phyloP scores from a whole-genome alignment of 1,284 basidiomycete species.

The Thecaphora frezii region DNA sequence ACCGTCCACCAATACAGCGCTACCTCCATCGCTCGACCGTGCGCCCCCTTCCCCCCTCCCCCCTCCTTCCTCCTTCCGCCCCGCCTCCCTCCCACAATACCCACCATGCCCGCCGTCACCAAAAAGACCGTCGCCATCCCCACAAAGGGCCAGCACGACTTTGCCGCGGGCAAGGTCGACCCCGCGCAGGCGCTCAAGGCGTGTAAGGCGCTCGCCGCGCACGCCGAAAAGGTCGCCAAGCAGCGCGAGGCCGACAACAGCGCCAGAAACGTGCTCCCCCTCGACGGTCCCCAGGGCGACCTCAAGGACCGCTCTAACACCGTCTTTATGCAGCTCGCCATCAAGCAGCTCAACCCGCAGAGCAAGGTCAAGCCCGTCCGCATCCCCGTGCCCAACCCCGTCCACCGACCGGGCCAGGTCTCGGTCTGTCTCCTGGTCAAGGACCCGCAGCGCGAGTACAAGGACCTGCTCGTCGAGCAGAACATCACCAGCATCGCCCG shows the following conservation, averaged over 20 bases:
- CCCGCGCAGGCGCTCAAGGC: conserved; percentile 46
- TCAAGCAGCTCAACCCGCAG: conserved; percentile 38
- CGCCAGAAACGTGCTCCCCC: conserved; percentile 26
- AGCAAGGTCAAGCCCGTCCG: conserved; percentile 50
- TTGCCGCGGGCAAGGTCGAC: conserved; percentile 32
- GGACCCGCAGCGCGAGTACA: conserved; percentile 93
- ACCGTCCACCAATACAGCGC: no score
- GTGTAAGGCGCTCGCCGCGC: conserved; percentile 44
- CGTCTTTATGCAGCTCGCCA: conserved; percentile 46
- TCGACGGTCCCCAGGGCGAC: conserved; percentile 32
- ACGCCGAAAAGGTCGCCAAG: conserved; percentile 14
- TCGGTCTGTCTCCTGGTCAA: conserved; percentile 88
- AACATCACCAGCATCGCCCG: conserved; percentile 84
- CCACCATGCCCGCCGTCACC: conserved; percentile 1
- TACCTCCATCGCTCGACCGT: no score
- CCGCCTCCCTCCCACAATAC: conserved; percentile 7
- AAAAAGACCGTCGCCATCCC: conserved; percentile 20
- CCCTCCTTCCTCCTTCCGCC: no score
- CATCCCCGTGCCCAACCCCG: conserved; percentile 65
- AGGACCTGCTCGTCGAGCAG: conserved; percentile 78
- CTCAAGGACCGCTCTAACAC: conserved; percentile 36
- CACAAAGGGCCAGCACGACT: conserved; percentile 12
- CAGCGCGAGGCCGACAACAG: conserved; percentile 2
- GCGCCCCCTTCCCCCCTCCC: neutral
- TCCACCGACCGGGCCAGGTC: conserved; percentile 76